These are phyloP conservation scores for Diaporthe helianthi DNA, from an alignment of 2,329 filamentous ascomycete species.

Conservation along the genomic window DNA sequence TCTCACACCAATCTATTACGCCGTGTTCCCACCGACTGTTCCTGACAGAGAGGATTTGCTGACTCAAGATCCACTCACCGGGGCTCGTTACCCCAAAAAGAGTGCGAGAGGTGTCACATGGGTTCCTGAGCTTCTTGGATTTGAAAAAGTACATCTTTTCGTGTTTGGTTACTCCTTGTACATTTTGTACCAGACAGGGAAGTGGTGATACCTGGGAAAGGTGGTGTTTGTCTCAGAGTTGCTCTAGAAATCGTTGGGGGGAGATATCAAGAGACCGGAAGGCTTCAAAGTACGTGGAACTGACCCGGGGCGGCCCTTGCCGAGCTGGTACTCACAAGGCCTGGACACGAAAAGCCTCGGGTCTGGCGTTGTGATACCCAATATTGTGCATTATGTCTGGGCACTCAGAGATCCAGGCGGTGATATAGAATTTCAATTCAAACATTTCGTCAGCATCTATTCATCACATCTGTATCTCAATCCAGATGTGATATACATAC, in stretches of 20 bases:
- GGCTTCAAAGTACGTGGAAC: neutral
- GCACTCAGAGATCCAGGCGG: conserved; percentile 32
- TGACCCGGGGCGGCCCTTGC: neutral
- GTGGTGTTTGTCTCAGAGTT: too few relatives aligned
- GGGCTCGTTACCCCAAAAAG: conserved; percentile 5
- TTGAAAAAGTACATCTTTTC: neutral
- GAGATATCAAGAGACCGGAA: neutral
- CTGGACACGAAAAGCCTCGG: neutral
- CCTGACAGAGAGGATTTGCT: conserved; percentile 65
- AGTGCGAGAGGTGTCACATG: conserved; percentile 1
- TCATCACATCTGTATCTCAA: neutral
- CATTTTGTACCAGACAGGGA: neutral
- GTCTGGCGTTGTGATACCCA: neutral
- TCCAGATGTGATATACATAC: conserved; percentile 8
- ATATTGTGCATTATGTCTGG: conserved; percentile 12
- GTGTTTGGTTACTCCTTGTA: neutral
- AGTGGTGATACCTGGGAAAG: neutral
- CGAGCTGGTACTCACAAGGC: neutral
- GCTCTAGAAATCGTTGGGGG: too few relatives aligned
- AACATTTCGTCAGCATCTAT: conserved; percentile 4
- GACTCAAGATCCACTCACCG: conserved; percentile 26
- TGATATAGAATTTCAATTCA: neutral
- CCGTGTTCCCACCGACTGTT: conserved; percentile 64
- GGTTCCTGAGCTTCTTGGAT: conserved; percentile 7
- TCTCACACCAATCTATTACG: conserved; percentile 67